Conservation (phyloP, 768 basidiomycete genomes). For the Cyclocybe aegerita region DNA sequence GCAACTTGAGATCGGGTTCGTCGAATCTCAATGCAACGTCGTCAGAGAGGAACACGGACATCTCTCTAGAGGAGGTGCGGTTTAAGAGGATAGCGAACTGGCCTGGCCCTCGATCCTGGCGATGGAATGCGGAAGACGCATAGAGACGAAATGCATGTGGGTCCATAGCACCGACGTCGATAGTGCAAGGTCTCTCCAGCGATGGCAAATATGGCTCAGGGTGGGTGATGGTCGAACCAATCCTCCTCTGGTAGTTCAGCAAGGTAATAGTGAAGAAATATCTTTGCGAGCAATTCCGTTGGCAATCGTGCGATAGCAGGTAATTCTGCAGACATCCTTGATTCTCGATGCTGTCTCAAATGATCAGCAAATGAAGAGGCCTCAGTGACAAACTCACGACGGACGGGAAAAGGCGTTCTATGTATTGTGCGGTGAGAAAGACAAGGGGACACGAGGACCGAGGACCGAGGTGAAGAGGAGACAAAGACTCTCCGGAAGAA, state of each 20-base stretch:
- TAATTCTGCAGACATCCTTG: neutral
- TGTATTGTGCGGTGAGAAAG: too few relatives aligned
- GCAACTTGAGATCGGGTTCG: slow-evolving; percentile 8
- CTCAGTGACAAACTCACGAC: too few relatives aligned
- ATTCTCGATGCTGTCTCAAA: too few relatives aligned
- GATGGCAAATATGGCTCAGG: slow-evolving; percentile 10
- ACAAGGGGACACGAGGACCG: too few relatives aligned
- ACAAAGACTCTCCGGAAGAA: too few relatives aligned
- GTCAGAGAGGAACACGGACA: slow-evolving; percentile 12
- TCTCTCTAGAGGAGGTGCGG: slow-evolving; percentile 6
- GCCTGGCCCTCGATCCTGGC: too few relatives aligned
- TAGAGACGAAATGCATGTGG: too few relatives aligned
- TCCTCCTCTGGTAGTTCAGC: neutral
- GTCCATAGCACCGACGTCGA: neutral
- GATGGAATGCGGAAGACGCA: too few relatives aligned
- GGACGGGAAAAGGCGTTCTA: too few relatives aligned
- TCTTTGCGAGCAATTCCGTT: slow-evolving; percentile 13
- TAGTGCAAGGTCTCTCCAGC: slow-evolving; percentile 7
- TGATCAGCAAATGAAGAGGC: too few relatives aligned
- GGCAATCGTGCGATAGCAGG: slow-evolving; percentile 11
- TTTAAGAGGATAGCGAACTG: slow-evolving; percentile 5
- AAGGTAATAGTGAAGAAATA: slow-evolving; percentile 10
- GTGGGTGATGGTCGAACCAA: slow-evolving; percentile 1
- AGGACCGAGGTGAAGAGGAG: too few relatives aligned
- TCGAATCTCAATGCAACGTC: neutral